Evolutionary conservation across 805 yeast genomes (phyloP).

Genomic region (Alloascoidea africana): DNA sequence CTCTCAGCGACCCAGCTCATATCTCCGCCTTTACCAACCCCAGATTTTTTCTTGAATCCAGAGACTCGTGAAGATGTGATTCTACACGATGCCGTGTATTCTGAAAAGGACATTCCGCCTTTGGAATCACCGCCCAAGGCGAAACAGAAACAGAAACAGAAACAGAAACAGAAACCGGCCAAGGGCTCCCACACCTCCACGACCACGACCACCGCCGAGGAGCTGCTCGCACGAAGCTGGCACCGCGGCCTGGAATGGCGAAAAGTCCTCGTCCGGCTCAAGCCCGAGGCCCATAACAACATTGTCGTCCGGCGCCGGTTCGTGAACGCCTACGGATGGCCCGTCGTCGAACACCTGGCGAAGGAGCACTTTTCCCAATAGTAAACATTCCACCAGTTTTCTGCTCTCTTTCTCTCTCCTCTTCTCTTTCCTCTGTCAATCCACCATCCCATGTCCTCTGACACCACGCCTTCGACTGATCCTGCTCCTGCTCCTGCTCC

Average conservation of each 20-base stretch:
- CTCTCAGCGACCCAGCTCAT: no score
- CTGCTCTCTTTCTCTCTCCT: no score
- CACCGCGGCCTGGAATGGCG: slow-evolving; percentile 80
- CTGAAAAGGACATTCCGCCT: slow-evolving; percentile 52
- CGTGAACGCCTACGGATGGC: slow-evolving; percentile 93
- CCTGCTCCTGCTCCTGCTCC: no score
- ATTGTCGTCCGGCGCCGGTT: slow-evolving; percentile 79
- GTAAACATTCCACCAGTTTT: no score
- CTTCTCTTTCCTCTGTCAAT: no score
- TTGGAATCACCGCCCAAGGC: no score
- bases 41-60: slow-evolving; percentile 56
- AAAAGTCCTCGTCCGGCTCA: slow-evolving; percentile 70
- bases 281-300: slow-evolving; percentile 93
- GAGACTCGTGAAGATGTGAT: slow-evolving; percentile 45
- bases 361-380: slow-evolving; percentile 55
- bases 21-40: slow-evolving; percentile 72
- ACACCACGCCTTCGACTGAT: no score
- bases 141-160: no score
- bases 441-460: no score
- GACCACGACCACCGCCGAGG: slow-evolving; percentile 21
- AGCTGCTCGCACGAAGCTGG: slow-evolving; percentile 78
- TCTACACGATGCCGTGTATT: slow-evolving; percentile 69
- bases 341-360: slow-evolving; percentile 72
- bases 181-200: no score
- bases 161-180: no score